Evolutionary conservation across 2,329 filamentous ascomycete genomes (phyloP), one percentile per base, ranked within the genome.

Genomic region (Anthostomella pinea): DNA sequence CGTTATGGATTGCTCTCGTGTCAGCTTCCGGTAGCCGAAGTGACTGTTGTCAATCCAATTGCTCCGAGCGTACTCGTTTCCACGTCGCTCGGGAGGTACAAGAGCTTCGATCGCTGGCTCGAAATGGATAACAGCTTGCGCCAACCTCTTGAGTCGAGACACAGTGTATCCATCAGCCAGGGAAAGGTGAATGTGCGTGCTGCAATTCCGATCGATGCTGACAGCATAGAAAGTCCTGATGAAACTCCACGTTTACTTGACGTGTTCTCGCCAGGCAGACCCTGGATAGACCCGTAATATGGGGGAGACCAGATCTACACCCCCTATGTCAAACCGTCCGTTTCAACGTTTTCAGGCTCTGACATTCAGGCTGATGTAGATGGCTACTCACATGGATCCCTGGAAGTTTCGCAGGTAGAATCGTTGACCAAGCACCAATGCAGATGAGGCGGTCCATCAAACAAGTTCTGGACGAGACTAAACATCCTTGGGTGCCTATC

Each of bases 41-140:
- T 30, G 11, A 7, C 15, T 10, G 28, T 30, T 30, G 28, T 30
- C 28, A 15, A 30, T 30, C 28, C 28, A 30, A 7, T 30, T 30
- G 16, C 28, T 30, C 28, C 15, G 9, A 7, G 28, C 28, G 16
- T 30, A 30, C 18, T 30, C 28, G 28, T 30, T 30, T 16, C 28
- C 28, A 13, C 28, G 9, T 15, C 28, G 9, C 9, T 30, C 28
- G 8, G 9, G 9, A 15, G 28, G 28, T 7, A 30, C 11, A 6
- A 30, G 15, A 15, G 28, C 28, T 15, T 30, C 28, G 17, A 30
- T 13, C 15, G 28, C 28, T 8, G 28, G 28, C 15, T 30, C 28
- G 16, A 30, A 30, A 15, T 30, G 15, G 28, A 30, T 30, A 16
- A 30, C 15, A 17, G 28, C 28, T 15, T 30, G 28, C 9, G 25